Evolutionary conservation across 805 yeast genomes (phyloP).

Genomic region (Clavispora carvajalis): DNA sequence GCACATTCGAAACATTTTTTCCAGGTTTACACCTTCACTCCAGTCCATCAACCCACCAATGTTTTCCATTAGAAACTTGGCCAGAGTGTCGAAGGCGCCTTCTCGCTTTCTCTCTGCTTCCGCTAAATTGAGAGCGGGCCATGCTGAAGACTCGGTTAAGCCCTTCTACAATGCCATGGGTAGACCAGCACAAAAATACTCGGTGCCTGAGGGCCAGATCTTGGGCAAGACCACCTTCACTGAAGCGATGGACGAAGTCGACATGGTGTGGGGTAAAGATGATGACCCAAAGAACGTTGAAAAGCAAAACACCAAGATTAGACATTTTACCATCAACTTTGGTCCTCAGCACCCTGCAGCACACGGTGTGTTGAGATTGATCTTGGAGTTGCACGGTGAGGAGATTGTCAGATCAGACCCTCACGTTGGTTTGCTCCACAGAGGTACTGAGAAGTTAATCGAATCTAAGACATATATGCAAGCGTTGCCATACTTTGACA

Average conservation of each 20-base stretch:
- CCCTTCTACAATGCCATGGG: conserved; percentile 37
- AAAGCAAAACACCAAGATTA: conserved; percentile 50
- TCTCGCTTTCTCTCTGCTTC: conserved; percentile 16
- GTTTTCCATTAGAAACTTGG: conserved; percentile 15
- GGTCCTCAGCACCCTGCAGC: conserved; percentile 97
- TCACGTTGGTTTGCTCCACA: conserved; percentile 79
- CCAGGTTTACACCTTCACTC: conserved; percentile 5
- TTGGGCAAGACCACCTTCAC: conserved; percentile 41
- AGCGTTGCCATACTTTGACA: conserved; percentile 84
- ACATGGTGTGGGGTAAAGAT: conserved; percentile 39
- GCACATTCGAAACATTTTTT: conserved; percentile 6
- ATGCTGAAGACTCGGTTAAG: conserved; percentile 23
- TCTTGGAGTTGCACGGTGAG: conserved; percentile 83
- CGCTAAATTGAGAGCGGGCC: conserved; percentile 15
- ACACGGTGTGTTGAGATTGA: conserved; percentile 84
- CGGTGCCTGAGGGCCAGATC: conserved; percentile 24
- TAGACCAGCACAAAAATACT: conserved; percentile 29
- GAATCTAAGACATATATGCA: conserved; percentile 83
- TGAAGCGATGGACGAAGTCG: conserved; percentile 41
- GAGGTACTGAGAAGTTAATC: conserved; percentile 87
- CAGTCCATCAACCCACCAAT: conserved; percentile 5
- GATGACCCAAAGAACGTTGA: conserved; percentile 40
- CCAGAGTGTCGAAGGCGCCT: conserved; percentile 9
- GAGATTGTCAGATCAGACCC: conserved; percentile 85
- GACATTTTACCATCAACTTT: conserved; percentile 85